Conservation (phyloP, 192 early-diverging fungal species). For the Backusella westeae region DNA sequence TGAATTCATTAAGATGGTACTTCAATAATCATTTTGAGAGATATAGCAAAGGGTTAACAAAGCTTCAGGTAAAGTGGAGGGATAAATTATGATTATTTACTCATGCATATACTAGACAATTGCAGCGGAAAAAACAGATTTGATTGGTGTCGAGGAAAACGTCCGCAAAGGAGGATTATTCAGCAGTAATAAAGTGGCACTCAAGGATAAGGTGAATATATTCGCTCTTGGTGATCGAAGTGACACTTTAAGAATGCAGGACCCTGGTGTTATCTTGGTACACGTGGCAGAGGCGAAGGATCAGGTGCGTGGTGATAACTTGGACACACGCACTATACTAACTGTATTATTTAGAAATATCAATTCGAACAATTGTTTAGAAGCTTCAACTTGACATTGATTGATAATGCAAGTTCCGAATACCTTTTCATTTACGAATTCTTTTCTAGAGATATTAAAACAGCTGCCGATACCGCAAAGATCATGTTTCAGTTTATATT, state of each 20-base stretch:
- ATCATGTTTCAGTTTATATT: conserved; percentile 86
- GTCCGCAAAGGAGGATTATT: conserved; percentile 64
- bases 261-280: conserved; percentile 85
- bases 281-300: conserved; percentile 78
- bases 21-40: conserved; percentile 89
- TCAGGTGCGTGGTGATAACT: conserved; percentile 36
- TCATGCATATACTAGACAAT: conserved; percentile 43
- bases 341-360: conserved; percentile 50
- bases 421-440: conserved; percentile 92
- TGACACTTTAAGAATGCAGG: conserved; percentile 65
- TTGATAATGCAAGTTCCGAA: conserved; percentile 94
- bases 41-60: conserved; percentile 74
- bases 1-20: conserved; percentile 81
- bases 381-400: conserved; percentile 85
- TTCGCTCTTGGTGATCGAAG: conserved; percentile 86
- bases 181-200: conserved; percentile 59
- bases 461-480: conserved; percentile 63
- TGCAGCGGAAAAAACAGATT: conserved; percentile 79
- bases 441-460: conserved; percentile 68
- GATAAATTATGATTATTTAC: neutral
- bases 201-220: conserved; percentile 81
- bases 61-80: conserved; percentile 60
- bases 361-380: conserved; percentile 91
- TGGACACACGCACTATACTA: too few relatives aligned
- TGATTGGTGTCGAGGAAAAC: conserved; percentile 86